Base-by-base conservation (phyloP, 768 basidiomycete genomes). In the Leccinum variicolor region DNA sequence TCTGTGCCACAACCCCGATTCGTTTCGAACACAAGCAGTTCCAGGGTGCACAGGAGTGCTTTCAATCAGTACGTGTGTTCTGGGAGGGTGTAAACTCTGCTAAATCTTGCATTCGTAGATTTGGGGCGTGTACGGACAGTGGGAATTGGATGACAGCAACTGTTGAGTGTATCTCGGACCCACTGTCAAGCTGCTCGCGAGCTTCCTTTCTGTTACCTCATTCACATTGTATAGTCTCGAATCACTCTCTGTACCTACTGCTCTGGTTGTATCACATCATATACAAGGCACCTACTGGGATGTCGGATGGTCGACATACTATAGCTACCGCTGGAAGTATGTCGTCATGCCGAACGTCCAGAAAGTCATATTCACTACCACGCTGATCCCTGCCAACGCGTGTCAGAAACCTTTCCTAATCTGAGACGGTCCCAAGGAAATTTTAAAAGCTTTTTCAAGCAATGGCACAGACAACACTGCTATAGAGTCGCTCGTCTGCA, bases 1-100 rank as follows among this genome's bases (percentile, higher is more conserved):
- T 75, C 55, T 74, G 73, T 51, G 70, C 72, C 1, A 72, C 74
- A 2, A 75, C 74, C 0, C 74, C 74, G 1, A 52, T 55, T 11
- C n/a, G 25, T n/a, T 70, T 74, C 49, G 43, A 56, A 14, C 34
- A 62, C 0, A 45, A 61, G 56, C 53, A 69, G 15, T 75, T 73
- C 19, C 46, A 48, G 0, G 56, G 69, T 36, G 60, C 63, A 0
- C 54, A 64, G 3, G 53, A 60, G 11, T 69, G 64, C 34, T 60
- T 64, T 46, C 53, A 50, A 39, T 19, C 59, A 0, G 64, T 61
- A 52, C 11, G 66, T 63, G 6, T 45, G 9, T 21, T 46, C 4
- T 41, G 5, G 4, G 11, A 10, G 49, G 17, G 4, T 15, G 6
- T 41, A 10, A 48, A 26, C 17, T 45, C 2, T 17, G 36, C 43